Evolutionary conservation across 768 basidiomycete species (phyloP).

Genomic region (Leccinum olivaceopallidum): DNA sequence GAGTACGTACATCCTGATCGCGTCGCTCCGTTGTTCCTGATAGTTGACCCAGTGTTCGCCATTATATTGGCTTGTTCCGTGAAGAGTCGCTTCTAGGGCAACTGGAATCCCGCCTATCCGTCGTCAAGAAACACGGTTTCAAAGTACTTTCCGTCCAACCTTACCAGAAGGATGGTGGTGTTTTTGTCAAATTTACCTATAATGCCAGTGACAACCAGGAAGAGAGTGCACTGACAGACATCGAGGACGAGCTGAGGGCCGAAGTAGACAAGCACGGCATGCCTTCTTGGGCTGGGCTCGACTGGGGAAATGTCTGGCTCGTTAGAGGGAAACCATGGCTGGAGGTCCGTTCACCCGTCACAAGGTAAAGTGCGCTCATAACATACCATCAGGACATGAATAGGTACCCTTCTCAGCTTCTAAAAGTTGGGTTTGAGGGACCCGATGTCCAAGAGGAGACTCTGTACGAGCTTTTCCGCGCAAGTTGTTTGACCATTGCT

Average conservation of each 20-base stretch:
- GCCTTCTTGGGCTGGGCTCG: constrained; percentile 61
- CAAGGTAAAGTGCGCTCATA: neutral
- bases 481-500: constrained; percentile 36
- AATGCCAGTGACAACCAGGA: constrained; percentile 30
- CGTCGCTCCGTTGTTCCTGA: constrained; percentile 2
- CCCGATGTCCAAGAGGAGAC: constrained; percentile 82
- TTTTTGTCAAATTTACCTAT: constrained; percentile 77
- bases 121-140: constrained; percentile 58
- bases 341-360: constrained; percentile 52
- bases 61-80: constrained; percentile 60
- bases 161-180: constrained; percentile 80
- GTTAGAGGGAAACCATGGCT: constrained; percentile 80
- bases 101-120: constrained; percentile 49
- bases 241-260: constrained; percentile 50
- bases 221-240: constrained; percentile 42
- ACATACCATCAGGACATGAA: constrained; percentile 68
- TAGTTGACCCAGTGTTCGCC: constrained; percentile 52
- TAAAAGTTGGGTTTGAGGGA: constrained; percentile 86
- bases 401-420: constrained; percentile 68
- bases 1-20: constrained; percentile 51
- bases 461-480: constrained; percentile 77
- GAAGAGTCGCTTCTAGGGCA: constrained; percentile 55
- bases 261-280: constrained; percentile 49
- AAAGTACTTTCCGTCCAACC: constrained; percentile 62
- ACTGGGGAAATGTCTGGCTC: constrained; percentile 59